phyloP scores from a whole-genome alignment of 2,329 filamentous ascomycete species.

The Colletotrichum sp. region DNA sequence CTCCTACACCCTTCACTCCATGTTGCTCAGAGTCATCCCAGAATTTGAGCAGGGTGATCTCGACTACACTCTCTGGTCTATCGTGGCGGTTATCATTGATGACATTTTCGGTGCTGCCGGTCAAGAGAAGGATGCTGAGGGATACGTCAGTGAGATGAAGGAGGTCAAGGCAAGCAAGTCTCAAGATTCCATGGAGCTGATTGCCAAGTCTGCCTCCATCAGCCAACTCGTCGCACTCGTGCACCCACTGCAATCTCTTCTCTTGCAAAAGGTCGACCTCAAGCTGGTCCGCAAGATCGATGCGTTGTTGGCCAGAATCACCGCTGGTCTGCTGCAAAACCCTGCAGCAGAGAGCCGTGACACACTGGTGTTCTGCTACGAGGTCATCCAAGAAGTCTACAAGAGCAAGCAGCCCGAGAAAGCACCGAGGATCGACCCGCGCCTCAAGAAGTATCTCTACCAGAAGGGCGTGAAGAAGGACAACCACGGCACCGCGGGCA shows the following conservation, averaged over 20 bases:
- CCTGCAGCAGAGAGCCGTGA: conserved; percentile 78
- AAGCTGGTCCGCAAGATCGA: conserved; percentile 90
- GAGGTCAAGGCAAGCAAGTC: conserved; percentile 98
- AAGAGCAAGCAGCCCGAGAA: conserved; percentile 59
- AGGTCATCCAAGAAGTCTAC: conserved; percentile 89
- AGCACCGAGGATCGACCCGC: conserved; percentile 63
- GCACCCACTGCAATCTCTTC: conserved; percentile 75
- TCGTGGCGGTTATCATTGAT: conserved; percentile 91
- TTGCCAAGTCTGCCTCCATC: conserved; percentile 83
- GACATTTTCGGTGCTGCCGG: conserved; percentile 93
- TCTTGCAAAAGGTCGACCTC: conserved; percentile 84
- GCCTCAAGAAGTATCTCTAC: conserved; percentile 76
- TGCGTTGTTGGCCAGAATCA: conserved; percentile 82
- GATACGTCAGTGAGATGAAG: conserved; percentile 94
- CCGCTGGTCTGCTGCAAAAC: conserved; percentile 83
- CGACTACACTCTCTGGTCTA: conserved; percentile 81
- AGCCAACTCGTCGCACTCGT: conserved; percentile 76
- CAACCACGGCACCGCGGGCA: conserved; percentile 73
- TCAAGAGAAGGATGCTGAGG: conserved; percentile 96
- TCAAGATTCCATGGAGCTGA: conserved; percentile 94
- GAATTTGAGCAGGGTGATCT: conserved; percentile 81
- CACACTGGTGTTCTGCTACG: conserved; percentile 92
- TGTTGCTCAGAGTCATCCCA: conserved; percentile 78
- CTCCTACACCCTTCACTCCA: conserved; percentile 92
- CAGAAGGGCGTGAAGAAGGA: conserved; percentile 80